These are phyloP conservation scores for Arctium minus DNA, from an alignment of 129 eudicot species.

Conservation along the genomic window DNA sequence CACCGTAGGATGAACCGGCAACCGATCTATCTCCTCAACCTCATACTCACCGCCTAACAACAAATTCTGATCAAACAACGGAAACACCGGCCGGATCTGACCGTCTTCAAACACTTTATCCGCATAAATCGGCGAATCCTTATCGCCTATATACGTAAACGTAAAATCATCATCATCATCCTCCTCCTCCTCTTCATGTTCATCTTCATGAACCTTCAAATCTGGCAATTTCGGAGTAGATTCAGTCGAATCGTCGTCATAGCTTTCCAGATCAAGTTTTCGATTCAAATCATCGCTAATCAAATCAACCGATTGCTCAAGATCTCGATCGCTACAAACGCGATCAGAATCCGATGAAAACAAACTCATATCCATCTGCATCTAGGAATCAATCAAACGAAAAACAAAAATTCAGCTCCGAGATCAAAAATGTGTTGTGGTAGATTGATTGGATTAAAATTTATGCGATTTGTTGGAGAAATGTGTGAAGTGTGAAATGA, in stretches of 20 bases:
- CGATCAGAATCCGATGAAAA: conserved; percentile 16
- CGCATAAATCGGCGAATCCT: background rate
- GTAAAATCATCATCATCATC: conserved; percentile 31
- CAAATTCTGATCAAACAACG: conserved; percentile 31
- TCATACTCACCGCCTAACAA: conserved; percentile 27
- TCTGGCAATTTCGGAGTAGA: conserved; percentile 1
- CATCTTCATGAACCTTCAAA: background rate
- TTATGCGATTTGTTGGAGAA: background rate
- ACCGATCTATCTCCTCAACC: conserved; percentile 19
- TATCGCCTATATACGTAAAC: conserved; percentile 22
- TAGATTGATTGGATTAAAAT: background rate
- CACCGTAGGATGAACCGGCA: conserved; percentile 44
- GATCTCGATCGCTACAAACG: background rate
- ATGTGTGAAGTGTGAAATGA: conserved; percentile 27
- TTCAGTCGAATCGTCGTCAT: background rate
- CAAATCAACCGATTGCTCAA: background rate
- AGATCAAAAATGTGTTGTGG: background rate
- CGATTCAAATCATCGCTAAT: conserved; percentile 4
- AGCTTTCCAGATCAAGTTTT: conserved; percentile 13
- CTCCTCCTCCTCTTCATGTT: background rate
- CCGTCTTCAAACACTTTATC: conserved; percentile 23
- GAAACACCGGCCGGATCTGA: conserved; percentile 25
- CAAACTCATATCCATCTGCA: conserved; percentile 26
- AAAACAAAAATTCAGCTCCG: background rate
- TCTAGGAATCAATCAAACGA: background rate